phyloP scores from a whole-genome alignment of 805 yeast species.

The Pichia rugopelliculosa region DNA sequence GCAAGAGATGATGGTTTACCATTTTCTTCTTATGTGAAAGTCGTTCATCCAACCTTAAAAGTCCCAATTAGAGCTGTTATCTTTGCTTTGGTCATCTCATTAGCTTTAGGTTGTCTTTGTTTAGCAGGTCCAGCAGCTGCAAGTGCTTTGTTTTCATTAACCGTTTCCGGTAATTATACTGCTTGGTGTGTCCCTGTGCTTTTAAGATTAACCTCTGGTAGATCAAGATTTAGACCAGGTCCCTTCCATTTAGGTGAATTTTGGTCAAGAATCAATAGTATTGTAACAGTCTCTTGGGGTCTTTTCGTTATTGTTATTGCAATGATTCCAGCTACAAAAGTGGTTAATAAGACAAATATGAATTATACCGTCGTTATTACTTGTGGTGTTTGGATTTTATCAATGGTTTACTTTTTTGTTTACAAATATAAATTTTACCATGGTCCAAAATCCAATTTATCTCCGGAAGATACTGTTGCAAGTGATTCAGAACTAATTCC shows the following conservation, averaged over 20 bases:
- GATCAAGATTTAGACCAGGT: slow-evolving; percentile 52
- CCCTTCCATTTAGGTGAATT: slow-evolving; percentile 53
- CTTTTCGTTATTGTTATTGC: slow-evolving; percentile 46
- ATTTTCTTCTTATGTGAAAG: slow-evolving; percentile 45
- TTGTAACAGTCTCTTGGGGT: slow-evolving; percentile 43
- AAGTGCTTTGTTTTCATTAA: slow-evolving; percentile 58
- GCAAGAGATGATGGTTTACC: slow-evolving; percentile 75
- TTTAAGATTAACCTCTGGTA: slow-evolving; percentile 43
- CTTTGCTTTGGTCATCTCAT: slow-evolving; percentile 43
- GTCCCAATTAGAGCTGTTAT: slow-evolving; percentile 62
- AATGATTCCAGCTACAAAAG: slow-evolving; percentile 49
- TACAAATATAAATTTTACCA: slow-evolving; percentile 21
- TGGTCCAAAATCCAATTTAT: slow-evolving; percentile 25
- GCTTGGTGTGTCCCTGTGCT: slow-evolving; percentile 60
- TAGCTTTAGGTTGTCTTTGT: slow-evolving; percentile 49
- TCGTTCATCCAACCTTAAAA: slow-evolving; percentile 45
- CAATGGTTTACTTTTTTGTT: slow-evolving; percentile 17
- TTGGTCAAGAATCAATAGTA: slow-evolving; percentile 36
- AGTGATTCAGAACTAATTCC: slow-evolving; percentile 12
- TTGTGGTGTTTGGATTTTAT: slow-evolving; percentile 34
- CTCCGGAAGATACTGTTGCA: slow-evolving; percentile 14
- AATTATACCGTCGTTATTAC: slow-evolving; percentile 64
- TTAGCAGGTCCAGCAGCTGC: slow-evolving; percentile 56
- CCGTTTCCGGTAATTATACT: slow-evolving; percentile 53
- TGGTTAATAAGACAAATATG: slow-evolving; percentile 44